phyloP scores from a whole-genome alignment of 176 grass and related monocot genomes.

The Secale cereale region DNA sequence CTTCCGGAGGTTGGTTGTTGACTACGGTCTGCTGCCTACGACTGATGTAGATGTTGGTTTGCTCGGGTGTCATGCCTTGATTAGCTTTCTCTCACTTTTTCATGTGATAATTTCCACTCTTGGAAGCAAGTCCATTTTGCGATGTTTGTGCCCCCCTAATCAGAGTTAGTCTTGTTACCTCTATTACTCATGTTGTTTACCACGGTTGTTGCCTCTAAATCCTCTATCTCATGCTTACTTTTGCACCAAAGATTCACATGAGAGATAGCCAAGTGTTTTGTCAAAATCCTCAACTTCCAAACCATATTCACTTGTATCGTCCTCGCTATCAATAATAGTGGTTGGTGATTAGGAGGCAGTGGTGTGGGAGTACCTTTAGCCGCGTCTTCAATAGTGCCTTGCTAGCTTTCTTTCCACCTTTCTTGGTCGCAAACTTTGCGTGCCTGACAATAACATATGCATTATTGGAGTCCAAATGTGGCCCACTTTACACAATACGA shows the following conservation, averaged over 20 bases:
- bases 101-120: neutral
- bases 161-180: conserved; percentile 1
- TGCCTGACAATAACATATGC: conserved; percentile 59
- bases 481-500: conserved; percentile 55
- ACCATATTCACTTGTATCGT: neutral
- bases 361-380: neutral
- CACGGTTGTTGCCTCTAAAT: neutral
- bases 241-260: neutral
- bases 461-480: conserved; percentile 43
- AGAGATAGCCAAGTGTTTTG: neutral
- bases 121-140: neutral
- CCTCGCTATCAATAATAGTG: neutral
- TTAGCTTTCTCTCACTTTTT: neutral
- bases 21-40: neutral
- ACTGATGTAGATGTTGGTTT: conserved; percentile 34
- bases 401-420: conserved; percentile 39
- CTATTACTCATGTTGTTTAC: neutral
- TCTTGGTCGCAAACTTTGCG: conserved; percentile 44
- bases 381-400: conserved; percentile 28
- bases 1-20: conserved; percentile 16
- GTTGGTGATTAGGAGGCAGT: neutral
- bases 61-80: neutral
- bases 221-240: neutral
- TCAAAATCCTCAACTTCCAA: neutral
- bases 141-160: neutral